Percentiles rank a stretch among this genome's conserved stretches.
Conservation (phyloP, 164 flowering plant species). For the Macadamia tetraphylla region DNA sequence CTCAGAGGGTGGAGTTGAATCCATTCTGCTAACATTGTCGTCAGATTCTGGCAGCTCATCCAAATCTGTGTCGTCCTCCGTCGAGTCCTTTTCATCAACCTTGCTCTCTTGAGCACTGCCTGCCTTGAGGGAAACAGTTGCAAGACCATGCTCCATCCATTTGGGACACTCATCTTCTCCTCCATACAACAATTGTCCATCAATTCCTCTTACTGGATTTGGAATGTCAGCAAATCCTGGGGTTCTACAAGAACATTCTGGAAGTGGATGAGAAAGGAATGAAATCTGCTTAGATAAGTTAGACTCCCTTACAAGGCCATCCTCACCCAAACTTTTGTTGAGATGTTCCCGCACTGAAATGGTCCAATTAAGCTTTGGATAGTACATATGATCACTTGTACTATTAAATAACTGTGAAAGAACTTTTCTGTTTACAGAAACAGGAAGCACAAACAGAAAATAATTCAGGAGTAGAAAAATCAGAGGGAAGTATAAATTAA, state of each 20-base stretch:
- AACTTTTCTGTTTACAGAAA: conserved; percentile 49
- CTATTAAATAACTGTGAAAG: conserved; percentile 49
- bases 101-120: conserved; percentile 21
- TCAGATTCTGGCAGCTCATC: conserved; percentile 35
- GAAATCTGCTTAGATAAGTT: conserved; percentile 46
- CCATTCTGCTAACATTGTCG: conserved; percentile 21
- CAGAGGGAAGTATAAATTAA: too few relatives aligned
- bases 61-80: conserved; percentile 48
- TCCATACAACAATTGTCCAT: conserved; percentile 41
- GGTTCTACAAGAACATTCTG: conserved; percentile 86
- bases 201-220: conserved; percentile 23
- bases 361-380: conserved; percentile 75
- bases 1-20: conserved; percentile 25
- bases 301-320: conserved; percentile 65
- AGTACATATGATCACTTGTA: conserved; percentile 57
- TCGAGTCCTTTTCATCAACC: conserved; percentile 35
- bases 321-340: conserved; percentile 62
- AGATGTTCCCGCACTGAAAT: conserved; percentile 69
- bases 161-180: conserved; percentile 83
- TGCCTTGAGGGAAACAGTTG: conserved; percentile 18
- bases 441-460: not conserved
- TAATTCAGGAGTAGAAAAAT: too few relatives aligned
- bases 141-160: conserved; percentile 58
- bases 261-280: conserved; percentile 88
- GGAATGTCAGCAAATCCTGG: conserved; percentile 24